phyloP scores from a whole-genome alignment of 2,329 filamentous ascomycete species.

The Talaromyces sp. region DNA sequence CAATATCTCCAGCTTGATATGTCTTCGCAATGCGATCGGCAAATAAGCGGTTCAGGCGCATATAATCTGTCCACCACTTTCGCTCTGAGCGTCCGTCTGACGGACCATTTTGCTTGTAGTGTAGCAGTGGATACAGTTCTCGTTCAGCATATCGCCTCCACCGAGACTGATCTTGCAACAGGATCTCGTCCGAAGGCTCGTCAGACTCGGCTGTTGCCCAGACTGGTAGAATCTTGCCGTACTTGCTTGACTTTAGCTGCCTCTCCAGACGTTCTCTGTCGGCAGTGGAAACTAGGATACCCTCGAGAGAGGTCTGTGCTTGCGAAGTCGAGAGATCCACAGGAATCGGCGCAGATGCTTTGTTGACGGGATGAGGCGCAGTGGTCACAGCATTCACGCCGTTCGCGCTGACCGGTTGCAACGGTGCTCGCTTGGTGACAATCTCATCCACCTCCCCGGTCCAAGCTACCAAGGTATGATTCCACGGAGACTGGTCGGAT shows the following conservation, averaged over 20 bases:
- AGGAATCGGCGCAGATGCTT: constrained; percentile 75
- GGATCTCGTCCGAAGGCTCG: constrained; percentile 62
- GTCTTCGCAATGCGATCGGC: constrained; percentile 82
- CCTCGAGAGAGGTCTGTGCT: constrained; percentile 61
- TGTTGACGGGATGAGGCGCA: constrained; percentile 55
- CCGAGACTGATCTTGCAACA: constrained; percentile 74
- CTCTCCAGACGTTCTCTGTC: constrained; percentile 72
- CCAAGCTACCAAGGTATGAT: constrained; percentile 90
- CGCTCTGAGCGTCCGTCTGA: constrained; percentile 78
- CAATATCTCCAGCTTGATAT: constrained; percentile 88
- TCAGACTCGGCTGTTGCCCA: constrained; percentile 81
- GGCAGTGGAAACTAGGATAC: constrained; percentile 65
- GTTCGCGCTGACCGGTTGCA: constrained; percentile 32
- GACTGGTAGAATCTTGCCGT: constrained; percentile 77
- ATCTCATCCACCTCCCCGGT: constrained; percentile 76
- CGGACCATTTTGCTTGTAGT: constrained; percentile 93
- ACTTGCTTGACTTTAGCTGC: constrained; percentile 67
- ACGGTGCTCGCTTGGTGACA: constrained; percentile 26
- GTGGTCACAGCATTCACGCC: constrained; percentile 22
- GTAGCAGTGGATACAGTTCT: constrained; percentile 86
- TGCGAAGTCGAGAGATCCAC: constrained; percentile 59
- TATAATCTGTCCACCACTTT: constrained; percentile 86
- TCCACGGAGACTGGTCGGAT: constrained; percentile 79
- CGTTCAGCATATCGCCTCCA: constrained; percentile 91
- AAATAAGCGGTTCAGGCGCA: constrained; percentile 87